Evolutionary conservation across 768 basidiomycete genomes (phyloP), one percentile per base, ranked within the genome.

Genomic region (Hydnomerulius pinastri): DNA sequence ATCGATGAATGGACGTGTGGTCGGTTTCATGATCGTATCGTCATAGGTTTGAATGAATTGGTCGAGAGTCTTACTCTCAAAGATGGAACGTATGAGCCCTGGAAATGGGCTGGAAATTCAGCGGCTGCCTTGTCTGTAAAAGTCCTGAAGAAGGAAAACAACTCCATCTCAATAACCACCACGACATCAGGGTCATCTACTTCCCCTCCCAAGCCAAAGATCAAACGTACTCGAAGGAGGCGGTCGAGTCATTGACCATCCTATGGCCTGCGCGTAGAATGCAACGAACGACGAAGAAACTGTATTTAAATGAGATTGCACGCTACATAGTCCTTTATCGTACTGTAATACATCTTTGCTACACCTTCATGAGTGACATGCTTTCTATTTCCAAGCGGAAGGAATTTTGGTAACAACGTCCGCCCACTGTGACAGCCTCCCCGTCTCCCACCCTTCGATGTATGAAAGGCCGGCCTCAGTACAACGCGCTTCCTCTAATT

Each of bases 381-480:
- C 35, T 55, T 28, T 63, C 51, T 66, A 78, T 61, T 77, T 82
- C 92, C 93, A 95, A 57, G 81, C 83, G 2, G 90, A 88, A 35
- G 90, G 89, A 30, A 93, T 84, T 63, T 80, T 81, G 47, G 76
- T 73, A 25, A 89, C 78, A 8, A 81, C 80, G 30, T 81, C 73
- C 5, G 77, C 78, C 95, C 92, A 97, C 54, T 71, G 68, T 21
- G 70, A 70, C 47, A 93, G 69, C 33, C 91, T 77, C 2, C 86
- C 90, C 43, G 74, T 70, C 69, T 94, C 92, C 81, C 87, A 91
- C 6, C 79, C 72, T 65, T 86, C 90, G 9, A 92, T 72, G 60
- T 85, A 87, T 1, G 86, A 87, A 47, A 90, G 68, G 20, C 82
- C 83, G 25, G 78, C 78, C 50, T 76, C 82, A 48, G 77, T 79